Evolutionary conservation across 768 basidiomycete species (phyloP).

Genomic region (Hericium erinaceus): DNA sequence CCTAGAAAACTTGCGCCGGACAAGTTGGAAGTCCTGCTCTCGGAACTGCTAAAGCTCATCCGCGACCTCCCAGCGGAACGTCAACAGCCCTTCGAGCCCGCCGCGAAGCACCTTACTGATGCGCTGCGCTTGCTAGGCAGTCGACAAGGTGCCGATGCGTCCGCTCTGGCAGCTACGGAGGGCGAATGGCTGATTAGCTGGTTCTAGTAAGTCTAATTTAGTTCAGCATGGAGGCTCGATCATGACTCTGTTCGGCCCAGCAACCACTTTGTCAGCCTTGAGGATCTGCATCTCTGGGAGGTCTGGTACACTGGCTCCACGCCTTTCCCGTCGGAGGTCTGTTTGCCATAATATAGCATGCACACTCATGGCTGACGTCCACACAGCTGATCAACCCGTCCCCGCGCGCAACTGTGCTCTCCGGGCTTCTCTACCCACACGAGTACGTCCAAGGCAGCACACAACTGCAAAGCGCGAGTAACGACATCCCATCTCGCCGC

Average conservation of each 20-base stretch:
- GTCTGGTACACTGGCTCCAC: constrained; percentile 63
- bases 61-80: constrained; percentile 14
- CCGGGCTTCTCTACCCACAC: constrained; percentile 52
- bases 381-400: constrained; percentile 57
- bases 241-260: constrained; percentile 21
- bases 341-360: constrained; percentile 2
- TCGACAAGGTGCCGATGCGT: no score
- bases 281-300: constrained; percentile 50
- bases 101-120: not conserved
- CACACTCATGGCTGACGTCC: not conserved
- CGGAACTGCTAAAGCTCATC: constrained; percentile 31
- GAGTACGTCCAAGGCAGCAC: constrained; percentile 28
- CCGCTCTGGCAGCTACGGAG: no score
- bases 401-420: constrained; percentile 47
- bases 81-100: not conserved
- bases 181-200: constrained; percentile 38
- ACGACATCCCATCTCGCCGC: not conserved
- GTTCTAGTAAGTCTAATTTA: constrained; percentile 4
- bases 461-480: not conserved
- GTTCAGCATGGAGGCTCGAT: no score
- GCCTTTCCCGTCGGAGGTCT: constrained; percentile 61
- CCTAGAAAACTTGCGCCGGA: constrained; percentile 32
- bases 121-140: not conserved
- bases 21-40: constrained; percentile 30
- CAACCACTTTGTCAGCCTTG: constrained; percentile 33